Percentiles rank a stretch among this genome's conserved stretches.
phyloP scores from a whole-genome alignment of 352 stramenopile genomes.

The Phytophthora pinifolia region DNA sequence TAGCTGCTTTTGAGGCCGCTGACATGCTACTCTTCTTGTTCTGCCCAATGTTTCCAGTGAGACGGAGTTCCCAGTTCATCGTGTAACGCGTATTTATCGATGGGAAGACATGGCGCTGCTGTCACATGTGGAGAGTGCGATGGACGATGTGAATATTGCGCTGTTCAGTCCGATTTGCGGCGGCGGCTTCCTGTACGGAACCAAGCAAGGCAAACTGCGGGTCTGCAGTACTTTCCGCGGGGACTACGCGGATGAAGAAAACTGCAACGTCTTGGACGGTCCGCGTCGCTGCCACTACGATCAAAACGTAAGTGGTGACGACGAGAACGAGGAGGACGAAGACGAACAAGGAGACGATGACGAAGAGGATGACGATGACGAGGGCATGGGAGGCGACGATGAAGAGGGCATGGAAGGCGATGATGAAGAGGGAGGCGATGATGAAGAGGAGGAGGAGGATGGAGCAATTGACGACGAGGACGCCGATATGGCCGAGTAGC shows the following conservation, averaged over 20 bases:
- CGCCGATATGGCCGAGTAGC: slow-evolving; percentile 46
- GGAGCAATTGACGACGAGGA: slow-evolving; percentile 38
- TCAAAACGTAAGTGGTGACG: slow-evolving; percentile 50
- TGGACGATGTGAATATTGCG: slow-evolving; percentile 99
- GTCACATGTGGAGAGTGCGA: slow-evolving; percentile 80
- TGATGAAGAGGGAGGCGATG: too few relatives aligned
- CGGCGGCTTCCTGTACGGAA: slow-evolving; percentile 97
- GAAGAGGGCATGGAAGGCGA: too few relatives aligned
- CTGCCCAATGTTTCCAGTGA: slow-evolving; percentile 39
- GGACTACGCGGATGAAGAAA: slow-evolving; percentile 70
- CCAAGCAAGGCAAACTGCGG: slow-evolving; percentile 95
- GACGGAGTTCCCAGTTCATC: slow-evolving; percentile 80
- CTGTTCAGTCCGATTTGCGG: slow-evolving; percentile 97
- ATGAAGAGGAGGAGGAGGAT: slow-evolving; percentile 27
- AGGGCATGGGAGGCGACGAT: too few relatives aligned
- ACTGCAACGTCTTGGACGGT: slow-evolving; percentile 82
- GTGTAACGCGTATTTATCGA: slow-evolving; percentile 87
- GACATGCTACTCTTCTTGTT: background rate
- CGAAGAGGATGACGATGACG: slow-evolving; percentile 38
- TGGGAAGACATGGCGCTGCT: slow-evolving; percentile 90
- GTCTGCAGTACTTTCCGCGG: slow-evolving; percentile 84
- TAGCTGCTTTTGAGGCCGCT: background rate
- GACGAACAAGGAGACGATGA: slow-evolving; percentile 31
- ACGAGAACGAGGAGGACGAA: slow-evolving; percentile 55
- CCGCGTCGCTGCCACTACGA: slow-evolving; percentile 63